These are phyloP conservation scores for Talaromyces adpressus DNA, from an alignment of 495 filamentous ascomycete species.

Conservation along the genomic window DNA sequence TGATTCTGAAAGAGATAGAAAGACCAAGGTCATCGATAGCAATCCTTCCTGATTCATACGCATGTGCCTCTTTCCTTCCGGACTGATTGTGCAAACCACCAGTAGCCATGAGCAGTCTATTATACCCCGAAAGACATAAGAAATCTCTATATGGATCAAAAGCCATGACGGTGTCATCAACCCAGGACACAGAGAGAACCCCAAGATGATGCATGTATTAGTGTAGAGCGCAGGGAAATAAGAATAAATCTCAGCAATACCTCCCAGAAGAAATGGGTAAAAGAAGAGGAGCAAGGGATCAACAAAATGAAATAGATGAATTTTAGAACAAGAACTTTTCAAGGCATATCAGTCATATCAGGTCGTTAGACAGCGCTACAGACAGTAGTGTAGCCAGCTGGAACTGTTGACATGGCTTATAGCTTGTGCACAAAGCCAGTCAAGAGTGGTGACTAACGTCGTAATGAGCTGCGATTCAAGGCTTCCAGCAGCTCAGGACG, in stretches of 20 bases:
- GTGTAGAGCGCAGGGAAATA: background rate
- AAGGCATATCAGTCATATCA: constrained; percentile 9
- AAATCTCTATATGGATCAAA: background rate
- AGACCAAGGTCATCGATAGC: background rate
- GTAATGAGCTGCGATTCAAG: constrained; percentile 72
- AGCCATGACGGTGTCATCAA: background rate
- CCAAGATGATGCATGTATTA: background rate
- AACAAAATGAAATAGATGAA: background rate
- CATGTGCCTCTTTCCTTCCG: background rate
- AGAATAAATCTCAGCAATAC: background rate
- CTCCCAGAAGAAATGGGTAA: background rate
- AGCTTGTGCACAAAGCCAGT: background rate
- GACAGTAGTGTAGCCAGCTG: constrained; percentile 9
- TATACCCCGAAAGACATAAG: background rate
- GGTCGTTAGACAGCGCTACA: constrained; percentile 6
- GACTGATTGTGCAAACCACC: background rate
- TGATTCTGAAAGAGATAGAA: background rate
- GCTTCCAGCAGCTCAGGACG: constrained; percentile 87
- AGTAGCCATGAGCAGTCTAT: background rate
- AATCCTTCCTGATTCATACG: background rate
- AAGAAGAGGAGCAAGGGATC: background rate
- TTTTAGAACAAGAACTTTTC: constrained; percentile 3
- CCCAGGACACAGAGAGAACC: background rate
- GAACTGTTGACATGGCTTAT: constrained; percentile 9
- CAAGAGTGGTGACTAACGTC: constrained; percentile 30